phyloP scores from a whole-genome alignment of 257 asterid species.

The Striga asiatica region DNA sequence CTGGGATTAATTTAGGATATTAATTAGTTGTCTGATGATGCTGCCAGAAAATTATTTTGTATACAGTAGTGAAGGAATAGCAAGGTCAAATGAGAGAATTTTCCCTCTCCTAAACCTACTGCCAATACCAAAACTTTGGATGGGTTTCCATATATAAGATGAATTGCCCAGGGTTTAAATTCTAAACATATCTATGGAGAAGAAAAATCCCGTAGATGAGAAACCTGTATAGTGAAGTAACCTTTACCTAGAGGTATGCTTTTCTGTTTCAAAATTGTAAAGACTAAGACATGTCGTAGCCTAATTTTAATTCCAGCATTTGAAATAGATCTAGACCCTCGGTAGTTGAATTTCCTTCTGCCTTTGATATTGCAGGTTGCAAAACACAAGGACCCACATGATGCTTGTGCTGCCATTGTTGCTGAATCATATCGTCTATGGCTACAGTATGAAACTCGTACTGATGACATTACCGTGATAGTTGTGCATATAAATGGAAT shows the following conservation, averaged over 20 bases:
- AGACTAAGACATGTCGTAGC: too few relatives aligned
- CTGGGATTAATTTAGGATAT: background rate
- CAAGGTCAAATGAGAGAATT: background rate
- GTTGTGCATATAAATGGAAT: slow-evolving; percentile 78
- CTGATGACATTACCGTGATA: slow-evolving; percentile 96
- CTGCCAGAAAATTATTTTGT: too few relatives aligned
- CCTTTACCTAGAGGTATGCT: too few relatives aligned
- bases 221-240: too few relatives aligned
- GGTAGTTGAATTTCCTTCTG: slow-evolving; percentile 9
- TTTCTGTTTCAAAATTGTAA: too few relatives aligned
- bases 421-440: slow-evolving; percentile 95
- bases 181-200: too few relatives aligned
- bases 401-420: slow-evolving; percentile 99
- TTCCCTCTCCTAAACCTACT: background rate
- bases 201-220: too few relatives aligned
- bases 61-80: background rate
- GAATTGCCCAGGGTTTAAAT: too few relatives aligned
- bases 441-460: slow-evolving; percentile 94
- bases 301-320: too few relatives aligned
- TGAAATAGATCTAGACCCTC: too few relatives aligned
- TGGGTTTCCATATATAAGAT: background rate
- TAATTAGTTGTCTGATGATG: too few relatives aligned
- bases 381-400: slow-evolving; percentile 81
- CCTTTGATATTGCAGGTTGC: slow-evolving; percentile 44
- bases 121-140: too few relatives aligned